Evolutionary conservation across 768 basidiomycete genomes (phyloP), one percentile per base, ranked within the genome.

Genomic region (Rhodotorula kratochvilovae): DNA sequence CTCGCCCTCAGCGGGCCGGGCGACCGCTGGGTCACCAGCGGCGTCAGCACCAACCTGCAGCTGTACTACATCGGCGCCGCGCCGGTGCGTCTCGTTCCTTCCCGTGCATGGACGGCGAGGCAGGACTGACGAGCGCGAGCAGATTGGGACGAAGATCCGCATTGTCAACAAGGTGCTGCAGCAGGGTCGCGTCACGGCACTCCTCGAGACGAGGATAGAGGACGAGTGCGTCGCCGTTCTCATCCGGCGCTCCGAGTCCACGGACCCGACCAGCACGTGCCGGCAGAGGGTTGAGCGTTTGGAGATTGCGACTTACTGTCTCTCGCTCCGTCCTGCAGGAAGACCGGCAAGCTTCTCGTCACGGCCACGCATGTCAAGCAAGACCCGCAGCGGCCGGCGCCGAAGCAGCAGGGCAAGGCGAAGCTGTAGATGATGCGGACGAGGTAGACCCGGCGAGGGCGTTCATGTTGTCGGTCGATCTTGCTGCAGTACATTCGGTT

Each of bases 311-410:
- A 4, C 25, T 36, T 4, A 25, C 31, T 11, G 0, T 10, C 7
- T 33, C 16, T 5, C 25, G 11, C 15, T 6, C 11, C 36, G 6
- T 23, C 25, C 5, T 12, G 16, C 66, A 74, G 73, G 3, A 62
- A 43, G 0, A 64, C 68, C 8, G 68, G 63, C 13, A 62, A 65
- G 59, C 68, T 74, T 5, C 35, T 74, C 6, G 63, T 61, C 21
- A 31, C 65, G 16, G 73, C 58, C 0, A 67, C 68, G 25, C 73
- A 74, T 58, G 61, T 61, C 33, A 74, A 74, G 65, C 65, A 67
- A 25, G 73, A 74, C 43, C 71, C 55, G 50, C 60, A 71, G 19
- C 56, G 31, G 0, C 42, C 27, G 61, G 12, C 43, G 45, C 5
- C 7, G 39, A 39, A 39, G 39, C 39, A 39, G 39, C 39, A 39